Evolutionary conservation across 164 flowering plant genomes (phyloP), one percentile per base, ranked within the genome.

Genomic region (Magnolia changhungtana): DNA sequence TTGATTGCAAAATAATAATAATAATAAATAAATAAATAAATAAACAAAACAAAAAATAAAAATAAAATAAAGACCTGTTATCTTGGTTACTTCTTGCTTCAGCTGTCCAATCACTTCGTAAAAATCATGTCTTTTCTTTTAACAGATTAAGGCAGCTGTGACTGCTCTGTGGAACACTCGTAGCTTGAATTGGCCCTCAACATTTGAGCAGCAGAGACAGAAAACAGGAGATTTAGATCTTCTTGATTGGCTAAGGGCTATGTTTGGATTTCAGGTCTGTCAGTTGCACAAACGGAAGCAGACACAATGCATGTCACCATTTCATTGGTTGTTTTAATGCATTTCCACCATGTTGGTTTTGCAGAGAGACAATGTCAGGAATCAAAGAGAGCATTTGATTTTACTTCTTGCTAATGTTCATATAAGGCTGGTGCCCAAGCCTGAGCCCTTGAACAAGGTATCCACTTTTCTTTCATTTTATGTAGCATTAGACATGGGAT

Each of bases 261-360:
- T 96, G 99, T 96, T 96, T 80, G 99, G 99, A 16, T 96, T 96
- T 86, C 99, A 96, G 97, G 99, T 81, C 83, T 37, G 82, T 66
- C 20, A 0, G 58, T 68, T 24, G 61, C 18, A 24, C 69, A 63
- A 19, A 13, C 45, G 50, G 51, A 51, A 55, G 61, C 16, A 8
- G 2, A 55, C 18, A 55, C 13, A 55, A 11, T 55, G 61, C 61
- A 16, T 55, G 8, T 55, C 18, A 16, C 13, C 16, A 55, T 11
- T 11, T 55, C 18, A 55, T 16, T 55, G 61, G 61, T 55, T 55
- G 61, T 55, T 55, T 16, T 55, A 55, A 55, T 16, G 18, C 18
- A 55, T 72, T 82, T 78, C 51, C 64, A 71, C 78, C 69, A 14
- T 73, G 76, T 79, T 78, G 71, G 29, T 76, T 65, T 71, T 19